Base-by-base conservation (phyloP, 1,284 basidiomycete genomes). In the Vanrija sp. region DNA sequence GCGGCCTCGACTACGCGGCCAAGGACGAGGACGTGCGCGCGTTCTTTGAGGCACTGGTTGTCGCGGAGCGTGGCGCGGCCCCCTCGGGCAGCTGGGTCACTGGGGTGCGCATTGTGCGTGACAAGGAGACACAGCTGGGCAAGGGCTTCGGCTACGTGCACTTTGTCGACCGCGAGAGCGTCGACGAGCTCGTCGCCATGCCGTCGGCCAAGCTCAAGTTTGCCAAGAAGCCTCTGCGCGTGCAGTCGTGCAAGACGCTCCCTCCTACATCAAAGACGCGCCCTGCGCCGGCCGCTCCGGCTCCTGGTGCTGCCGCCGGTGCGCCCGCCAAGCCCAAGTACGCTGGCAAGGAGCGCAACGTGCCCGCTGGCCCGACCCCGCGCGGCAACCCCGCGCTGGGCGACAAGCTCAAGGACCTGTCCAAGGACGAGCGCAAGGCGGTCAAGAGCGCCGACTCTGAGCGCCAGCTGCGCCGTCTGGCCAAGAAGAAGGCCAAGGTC, bases 71-170 rank as follows among this genome's bases (percentile, higher is more conserved):
- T 45, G 93, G 93, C 0, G 72, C 72, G 34, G 48, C 56, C 9
- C 34, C 49, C 5, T 42, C 19, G 7, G 60, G 54, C 10, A 58
- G 56, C 23, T 97, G 89, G 87, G 93, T 98, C 6, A 84, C 84
- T 7, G 84, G 83, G 26, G 92, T 98, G 9, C 84, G 95, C 34
- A 85, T 98, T 58, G 82, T 98, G 45, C 83, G 92, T 45, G 95
- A 98, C 76, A 85, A 85, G 65, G 91, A 91, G 54, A 96, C 92
- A 0, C 93, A 94, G 65, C 83, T 98, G 38, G 95, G 95, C n/a
- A 98, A 97, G 78, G 95, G 95, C 1, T 95, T 98, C 71, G 94
- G 88, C 10, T 98, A 98, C 72, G 86, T 98, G 9, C 86, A 91
- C 65, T 92, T 98, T 64, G 72, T 80, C 51, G 89, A 94, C 67